Evolutionary conservation across 1,284 basidiomycete genomes (phyloP), one percentile per base, ranked within the genome.

Genomic region (Meripilus lineatus): DNA sequence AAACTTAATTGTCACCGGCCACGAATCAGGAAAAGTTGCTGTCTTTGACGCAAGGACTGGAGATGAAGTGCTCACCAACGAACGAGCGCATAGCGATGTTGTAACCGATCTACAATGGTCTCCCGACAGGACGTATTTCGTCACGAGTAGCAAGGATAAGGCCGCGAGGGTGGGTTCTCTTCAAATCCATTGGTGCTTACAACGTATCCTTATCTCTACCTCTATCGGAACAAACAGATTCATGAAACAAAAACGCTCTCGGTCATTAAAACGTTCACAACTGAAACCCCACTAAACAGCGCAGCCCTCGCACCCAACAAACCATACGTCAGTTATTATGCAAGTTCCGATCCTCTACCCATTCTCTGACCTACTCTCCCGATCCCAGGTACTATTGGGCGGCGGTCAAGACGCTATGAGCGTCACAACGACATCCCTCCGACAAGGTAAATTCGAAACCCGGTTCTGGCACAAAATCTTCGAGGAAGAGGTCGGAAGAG

Each of bases 381-480:
- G n/a, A 23, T 18, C 14, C 15, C 51, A 91, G 87, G 72, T 95
- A 39, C 77, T 96, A 25, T 72, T 97, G 32, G 96, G 96, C 42
- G 95, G 95, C 67, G 95, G 95, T 44, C 95, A 98, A 68, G 95
- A 98, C 62, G 95, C 95, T 7, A 97, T 95, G 93, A 87, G 75
- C 59, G 95, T 99, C 45, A 98, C 96, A 13, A 98, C 93, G 4
- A 99, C 95, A 2, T 92, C 89, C 5, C 65, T 84, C 28, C 81
- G 95, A 45, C 91, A 96, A 64, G 96, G 95, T 32, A 95, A 96
- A 67, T 99, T 99, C 66, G 96, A 99, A 71, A 93, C 93, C 3
- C 79, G 94, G 38, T 98, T 99, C 74, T 99, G 93, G 93, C 95
- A 99, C 75, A 93, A 90, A 61, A 78, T 99, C 34, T 93, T 98